Percentiles rank a stretch among this genome's conserved stretches.
Evolutionary conservation across 2,329 filamentous ascomycete genomes (phyloP).

Genomic region (Colletotrichum truncatum): DNA sequence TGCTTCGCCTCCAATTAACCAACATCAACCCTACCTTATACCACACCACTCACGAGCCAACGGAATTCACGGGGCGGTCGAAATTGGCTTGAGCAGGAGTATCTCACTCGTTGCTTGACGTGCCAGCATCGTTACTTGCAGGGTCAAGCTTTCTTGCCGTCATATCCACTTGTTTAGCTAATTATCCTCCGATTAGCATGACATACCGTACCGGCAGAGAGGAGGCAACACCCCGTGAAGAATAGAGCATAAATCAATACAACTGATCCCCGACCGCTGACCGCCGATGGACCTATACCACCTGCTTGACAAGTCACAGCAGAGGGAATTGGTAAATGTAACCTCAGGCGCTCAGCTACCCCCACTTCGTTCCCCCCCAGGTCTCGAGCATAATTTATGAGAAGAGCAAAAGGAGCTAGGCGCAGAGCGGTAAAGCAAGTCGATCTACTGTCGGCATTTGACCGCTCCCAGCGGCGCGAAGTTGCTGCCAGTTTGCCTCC

Average conservation of each 20-base stretch:
- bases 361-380: conserved; percentile 15
- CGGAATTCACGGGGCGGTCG: not conserved
- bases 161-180: conserved; percentile 25
- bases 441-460: conserved; percentile 35
- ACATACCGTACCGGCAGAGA: not conserved
- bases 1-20: not conserved
- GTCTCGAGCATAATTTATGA: conserved; percentile 6
- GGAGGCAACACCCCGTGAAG: not conserved
- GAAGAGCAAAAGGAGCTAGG: conserved; percentile 23
- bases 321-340: conserved; percentile 11
- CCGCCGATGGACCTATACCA: not conserved
- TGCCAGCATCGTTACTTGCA: not conserved
- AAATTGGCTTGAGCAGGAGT: not conserved
- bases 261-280: too few relatives aligned
- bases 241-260: not conserved
- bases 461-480: conserved; percentile 17
- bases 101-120: not conserved
- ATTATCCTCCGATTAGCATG: conserved; percentile 29
- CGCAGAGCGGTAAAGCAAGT: conserved; percentile 34
- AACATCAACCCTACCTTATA: not conserved
- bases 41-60: not conserved
- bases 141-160: conserved; percentile 29
- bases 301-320: not conserved
- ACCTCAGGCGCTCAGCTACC: not conserved
- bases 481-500: conserved; percentile 28